A percentile compares a stretch with the other conserved stretches of the same genome.
Evolutionary conservation across 108 stramenopile genomes (phyloP).

Genomic region (Chaetoceros tenuissimus): DNA sequence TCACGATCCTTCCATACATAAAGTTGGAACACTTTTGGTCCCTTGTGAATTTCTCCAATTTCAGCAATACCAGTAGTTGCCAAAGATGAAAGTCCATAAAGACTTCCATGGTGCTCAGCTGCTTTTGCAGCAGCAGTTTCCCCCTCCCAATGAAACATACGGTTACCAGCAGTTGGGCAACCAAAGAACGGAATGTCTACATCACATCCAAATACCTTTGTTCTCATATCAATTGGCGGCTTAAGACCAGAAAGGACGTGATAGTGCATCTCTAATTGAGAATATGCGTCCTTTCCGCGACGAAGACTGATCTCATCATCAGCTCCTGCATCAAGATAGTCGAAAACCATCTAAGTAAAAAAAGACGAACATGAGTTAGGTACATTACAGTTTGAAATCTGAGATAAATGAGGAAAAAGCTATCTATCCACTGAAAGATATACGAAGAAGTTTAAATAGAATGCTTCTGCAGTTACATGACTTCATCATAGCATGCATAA

Average conservation of each 20-base stretch:
- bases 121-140: constrained; percentile 87
- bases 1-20: constrained; percentile 98
- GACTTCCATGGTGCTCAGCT: constrained; percentile 71
- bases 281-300: constrained; percentile 85
- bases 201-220: constrained; percentile 77
- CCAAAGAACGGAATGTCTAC: constrained; percentile 85
- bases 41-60: constrained; percentile 60
- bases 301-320: constrained; percentile 88
- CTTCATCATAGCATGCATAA: background rate
- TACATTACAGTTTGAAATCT: background rate
- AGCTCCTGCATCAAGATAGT: constrained; percentile 86
- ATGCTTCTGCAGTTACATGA: background rate
- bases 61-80: constrained; percentile 83
- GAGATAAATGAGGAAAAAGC: background rate
- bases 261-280: constrained; percentile 87
- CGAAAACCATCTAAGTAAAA: constrained; percentile 80
- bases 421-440: too few species aligned
- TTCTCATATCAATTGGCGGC: constrained; percentile 77
- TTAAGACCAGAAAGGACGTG: constrained; percentile 84
- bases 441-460: too few species aligned
- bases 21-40: constrained; percentile 91
- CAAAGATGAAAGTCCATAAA: constrained; percentile 80
- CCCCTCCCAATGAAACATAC: constrained; percentile 92
- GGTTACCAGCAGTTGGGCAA: constrained; percentile 86
- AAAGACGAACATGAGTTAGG: background rate